Evolutionary conservation across 1,284 basidiomycete species (phyloP).

Genomic region (Melanopsichium pennsylvanicum): DNA sequence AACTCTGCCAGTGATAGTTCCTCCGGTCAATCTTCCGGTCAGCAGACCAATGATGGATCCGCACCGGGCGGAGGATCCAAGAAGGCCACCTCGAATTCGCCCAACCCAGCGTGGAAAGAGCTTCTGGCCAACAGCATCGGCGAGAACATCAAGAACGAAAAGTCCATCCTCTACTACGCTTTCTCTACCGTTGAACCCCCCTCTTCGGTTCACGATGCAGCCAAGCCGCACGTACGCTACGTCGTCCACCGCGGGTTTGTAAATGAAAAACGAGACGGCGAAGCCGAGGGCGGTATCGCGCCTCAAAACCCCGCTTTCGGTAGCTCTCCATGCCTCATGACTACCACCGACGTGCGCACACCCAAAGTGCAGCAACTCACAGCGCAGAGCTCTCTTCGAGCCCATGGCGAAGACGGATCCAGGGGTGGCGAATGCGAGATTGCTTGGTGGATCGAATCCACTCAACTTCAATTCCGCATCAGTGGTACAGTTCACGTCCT

Average conservation of each 20-base stretch:
- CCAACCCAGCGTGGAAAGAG: slow-evolving; percentile 58
- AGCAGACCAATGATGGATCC: slow-evolving; percentile 30
- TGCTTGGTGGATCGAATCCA: slow-evolving; percentile 65
- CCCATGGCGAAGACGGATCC: slow-evolving; percentile 25
- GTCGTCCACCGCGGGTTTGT: slow-evolving; percentile 67
- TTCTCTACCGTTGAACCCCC: slow-evolving; percentile 51
- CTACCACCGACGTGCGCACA: slow-evolving; percentile 66
- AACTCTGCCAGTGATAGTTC: neutral
- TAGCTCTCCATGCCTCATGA: slow-evolving; percentile 60
- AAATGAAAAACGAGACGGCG: slow-evolving; percentile 63
- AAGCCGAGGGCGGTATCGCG: slow-evolving; percentile 44
- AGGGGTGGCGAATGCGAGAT: slow-evolving; percentile 58
- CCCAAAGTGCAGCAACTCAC: slow-evolving; percentile 64
- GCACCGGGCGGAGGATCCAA: slow-evolving; percentile 17
- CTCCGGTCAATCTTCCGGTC: neutral
- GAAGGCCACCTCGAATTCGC: slow-evolving; percentile 45
- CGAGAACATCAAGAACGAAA: slow-evolving; percentile 54
- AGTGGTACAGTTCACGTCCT: slow-evolving; percentile 63
- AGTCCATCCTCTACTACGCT: slow-evolving; percentile 61
- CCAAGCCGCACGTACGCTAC: slow-evolving; percentile 55
- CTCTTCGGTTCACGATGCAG: slow-evolving; percentile 46
- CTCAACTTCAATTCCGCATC: slow-evolving; percentile 65
- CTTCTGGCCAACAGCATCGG: slow-evolving; percentile 44
- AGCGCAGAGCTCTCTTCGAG: slow-evolving; percentile 30
- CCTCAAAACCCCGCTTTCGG: slow-evolving; percentile 48